Evolutionary conservation across 73 alveolate genomes (phyloP), one percentile per base, ranked within the genome.

Genomic region (Paramecium bursaria): DNA sequence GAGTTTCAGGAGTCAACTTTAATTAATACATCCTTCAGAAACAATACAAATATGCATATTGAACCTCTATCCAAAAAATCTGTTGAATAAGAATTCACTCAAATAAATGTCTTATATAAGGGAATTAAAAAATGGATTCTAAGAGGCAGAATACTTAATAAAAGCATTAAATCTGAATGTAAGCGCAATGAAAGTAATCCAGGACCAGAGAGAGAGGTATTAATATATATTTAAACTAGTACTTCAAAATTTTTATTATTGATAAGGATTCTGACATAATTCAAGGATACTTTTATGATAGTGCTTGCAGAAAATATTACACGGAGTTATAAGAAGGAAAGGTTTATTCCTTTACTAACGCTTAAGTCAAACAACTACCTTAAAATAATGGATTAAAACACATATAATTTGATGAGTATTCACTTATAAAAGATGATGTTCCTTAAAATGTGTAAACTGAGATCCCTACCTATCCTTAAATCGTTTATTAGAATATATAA

Each of bases 191-290:
- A 26, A 5, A 57, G 33, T 3, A 50, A 57, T 10, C 17, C 52
- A 9, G 15, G n/a, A n/a, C n/a, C n/a, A n/a, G n/a, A n/a, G n/a
- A n/a, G n/a, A n/a, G n/a, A n/a, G n/a, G n/a, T n/a, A n/a, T n/a
- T n/a, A n/a, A n/a, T n/a, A n/a, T n/a, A n/a, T n/a, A n/a, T n/a
- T n/a, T 57, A 9, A n/a, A 0, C 26, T 30, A 31, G 17, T 57
- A 57, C 15, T 57, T 57, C 33, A 26, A 11, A 30, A 29, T 57
- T 3, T 2, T 30, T 23, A 29, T 57, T 29, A 6, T 57, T 30
- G 76, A 57, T 26, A 30, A 50, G n/a, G 76, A 57, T n/a, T 57
- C 27, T 30, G 76, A 57, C 27, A 29, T 57, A 0, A 57, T 57
- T 3, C 10, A 21, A 6, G 76, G 76, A 5, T 57, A 30, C 27